phyloP scores from a whole-genome alignment of 257 asterid genomes.

The Capsicum rhomboideum region DNA sequence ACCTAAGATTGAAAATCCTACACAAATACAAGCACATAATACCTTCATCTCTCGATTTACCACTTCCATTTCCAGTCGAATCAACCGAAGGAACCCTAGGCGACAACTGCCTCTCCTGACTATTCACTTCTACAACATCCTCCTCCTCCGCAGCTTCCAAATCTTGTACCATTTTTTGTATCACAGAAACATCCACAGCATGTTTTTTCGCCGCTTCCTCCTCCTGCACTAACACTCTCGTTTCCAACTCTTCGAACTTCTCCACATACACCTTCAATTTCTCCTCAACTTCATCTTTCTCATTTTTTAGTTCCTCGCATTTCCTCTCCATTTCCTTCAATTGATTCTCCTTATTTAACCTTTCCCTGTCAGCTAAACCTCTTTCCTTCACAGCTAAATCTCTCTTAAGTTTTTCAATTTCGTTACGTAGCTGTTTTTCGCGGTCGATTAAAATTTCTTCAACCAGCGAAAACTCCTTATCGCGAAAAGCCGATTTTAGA shows the following conservation, averaged over 20 bases:
- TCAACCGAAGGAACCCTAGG: neutral
- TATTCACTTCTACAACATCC: neutral
- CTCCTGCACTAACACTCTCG: neutral
- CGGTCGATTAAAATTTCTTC: slow-evolving; percentile 15
- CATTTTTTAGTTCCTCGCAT: slow-evolving; percentile 4
- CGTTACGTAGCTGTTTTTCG: slow-evolving; percentile 10
- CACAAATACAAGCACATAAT: neutral
- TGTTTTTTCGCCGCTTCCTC: neutral
- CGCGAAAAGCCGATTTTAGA: slow-evolving; percentile 11
- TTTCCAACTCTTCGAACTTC: neutral
- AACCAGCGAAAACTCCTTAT: slow-evolving; percentile 16
- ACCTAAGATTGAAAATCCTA: neutral
- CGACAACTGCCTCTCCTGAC: no score
- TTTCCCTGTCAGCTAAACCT: slow-evolving; percentile 1
- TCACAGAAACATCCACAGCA: neutral
- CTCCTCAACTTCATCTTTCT: neutral
- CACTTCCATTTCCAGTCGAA: neutral
- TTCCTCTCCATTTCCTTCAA: neutral
- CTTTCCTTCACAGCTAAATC: slow-evolving; percentile 11
- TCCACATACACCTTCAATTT: neutral
- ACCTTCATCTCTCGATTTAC: neutral
- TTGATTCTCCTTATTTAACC: slow-evolving; percentile 2
- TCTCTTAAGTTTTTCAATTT: slow-evolving; percentile 14
- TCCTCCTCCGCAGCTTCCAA: neutral
- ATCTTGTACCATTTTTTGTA: neutral